Conservation (phyloP, 768 basidiomycete genomes). For the Phlegmacium glaucopus region DNA sequence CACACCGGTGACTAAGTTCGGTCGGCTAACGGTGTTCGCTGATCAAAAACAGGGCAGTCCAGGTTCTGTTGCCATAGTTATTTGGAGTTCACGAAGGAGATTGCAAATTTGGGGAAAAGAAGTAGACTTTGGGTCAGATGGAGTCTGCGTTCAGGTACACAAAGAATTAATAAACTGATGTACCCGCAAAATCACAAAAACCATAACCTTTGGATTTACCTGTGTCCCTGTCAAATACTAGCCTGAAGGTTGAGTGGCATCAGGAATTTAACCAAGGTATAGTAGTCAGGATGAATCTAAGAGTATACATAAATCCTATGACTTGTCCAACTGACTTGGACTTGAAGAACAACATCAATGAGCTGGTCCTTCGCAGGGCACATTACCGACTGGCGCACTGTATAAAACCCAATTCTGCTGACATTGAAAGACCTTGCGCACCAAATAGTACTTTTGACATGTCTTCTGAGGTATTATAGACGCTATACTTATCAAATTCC, state of each 20-base stretch:
- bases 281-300: background rate
- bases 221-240: slow-evolving; percentile 90
- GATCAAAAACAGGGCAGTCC: no score
- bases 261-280: slow-evolving; percentile 2
- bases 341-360: slow-evolving; percentile 78
- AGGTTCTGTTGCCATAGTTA: no score
- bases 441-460: slow-evolving; percentile 27
- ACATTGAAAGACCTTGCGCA: slow-evolving; percentile 5
- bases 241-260: slow-evolving; percentile 37
- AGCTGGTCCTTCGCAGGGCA: slow-evolving; percentile 89
- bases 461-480: no score
- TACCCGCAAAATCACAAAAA: slow-evolving; percentile 91
- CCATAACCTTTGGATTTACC: slow-evolving; percentile 94
- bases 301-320: slow-evolving; percentile 73
- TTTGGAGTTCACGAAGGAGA: slow-evolving; percentile 1
- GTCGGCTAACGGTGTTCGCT: no score
- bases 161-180: slow-evolving; percentile 36
- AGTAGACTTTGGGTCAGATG: slow-evolving; percentile 35
- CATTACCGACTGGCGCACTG: slow-evolving; percentile 66
- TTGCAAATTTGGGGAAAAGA: slow-evolving; percentile 1
- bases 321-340: slow-evolving; percentile 90
- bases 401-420: background rate
- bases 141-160: slow-evolving; percentile 17
- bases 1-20: no score
- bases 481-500: no score